A percentile compares a stretch with the other conserved stretches of the same genome.
phyloP scores from a whole-genome alignment of 768 basidiomycete genomes.

The Lactifluus pinguis region DNA sequence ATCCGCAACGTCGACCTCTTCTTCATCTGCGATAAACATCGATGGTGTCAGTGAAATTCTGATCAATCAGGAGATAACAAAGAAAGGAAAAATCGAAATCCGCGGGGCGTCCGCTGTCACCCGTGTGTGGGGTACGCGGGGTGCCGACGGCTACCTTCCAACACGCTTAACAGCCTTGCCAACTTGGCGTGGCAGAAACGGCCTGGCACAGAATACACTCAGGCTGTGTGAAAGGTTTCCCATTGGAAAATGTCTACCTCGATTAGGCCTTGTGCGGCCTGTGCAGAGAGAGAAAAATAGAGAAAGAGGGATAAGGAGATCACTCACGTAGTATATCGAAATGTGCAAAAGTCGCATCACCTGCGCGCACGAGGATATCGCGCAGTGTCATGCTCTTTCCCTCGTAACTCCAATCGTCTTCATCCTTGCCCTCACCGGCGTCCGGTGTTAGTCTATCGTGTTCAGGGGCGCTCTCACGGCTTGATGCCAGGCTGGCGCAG shows the following conservation, averaged over 20 bases:
- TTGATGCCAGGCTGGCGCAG: conserved; percentile 4
- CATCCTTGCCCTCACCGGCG: conserved; percentile 14
- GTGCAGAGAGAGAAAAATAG: neutral
- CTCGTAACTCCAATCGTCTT: conserved; percentile 30
- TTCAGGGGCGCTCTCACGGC: conserved; percentile 17
- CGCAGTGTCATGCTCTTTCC: conserved; percentile 40
- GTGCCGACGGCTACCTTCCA: neutral
- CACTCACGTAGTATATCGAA: conserved; percentile 33
- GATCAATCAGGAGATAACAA: conserved; percentile 9
- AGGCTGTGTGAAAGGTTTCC: neutral
- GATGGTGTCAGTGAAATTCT: neutral
- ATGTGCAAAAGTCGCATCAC: conserved; percentile 27
- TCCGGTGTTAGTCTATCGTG: conserved; percentile 2
- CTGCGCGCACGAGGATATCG: conserved; percentile 35
- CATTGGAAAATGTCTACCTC: neutral
- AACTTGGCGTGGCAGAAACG: conserved; percentile 11
- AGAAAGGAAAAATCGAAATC: neutral
- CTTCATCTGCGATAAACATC: conserved; percentile 13
- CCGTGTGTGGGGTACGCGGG: conserved; percentile 13
- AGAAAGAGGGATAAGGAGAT: neutral
- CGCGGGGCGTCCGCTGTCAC: conserved; percentile 12
- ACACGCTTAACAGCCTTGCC: conserved; percentile 15
- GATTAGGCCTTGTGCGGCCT: conserved; percentile 1
- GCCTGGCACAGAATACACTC: neutral
- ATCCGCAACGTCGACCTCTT: conserved; percentile 13